Evolutionary conservation across 306 rosid species (phyloP).

Genomic region (Citrullus mucosospermus): DNA sequence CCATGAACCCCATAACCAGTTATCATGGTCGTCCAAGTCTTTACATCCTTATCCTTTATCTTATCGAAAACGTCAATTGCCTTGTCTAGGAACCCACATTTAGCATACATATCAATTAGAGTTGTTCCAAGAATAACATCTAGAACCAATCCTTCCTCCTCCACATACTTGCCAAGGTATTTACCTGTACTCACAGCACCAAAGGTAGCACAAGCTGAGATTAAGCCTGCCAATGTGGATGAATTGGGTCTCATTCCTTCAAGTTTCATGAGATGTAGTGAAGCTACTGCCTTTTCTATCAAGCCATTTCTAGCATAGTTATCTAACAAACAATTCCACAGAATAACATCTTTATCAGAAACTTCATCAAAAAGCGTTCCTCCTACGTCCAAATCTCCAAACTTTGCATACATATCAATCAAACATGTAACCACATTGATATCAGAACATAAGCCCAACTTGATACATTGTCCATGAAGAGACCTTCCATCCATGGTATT

Average conservation of each 20-base stretch:
- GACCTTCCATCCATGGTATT: conserved; percentile 20
- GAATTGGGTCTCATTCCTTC: conserved; percentile 35
- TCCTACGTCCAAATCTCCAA: conserved; percentile 22
- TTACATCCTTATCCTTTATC: conserved; percentile 49
- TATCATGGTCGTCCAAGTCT: conserved; percentile 68
- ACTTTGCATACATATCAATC: conserved; percentile 45
- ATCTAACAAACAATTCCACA: conserved; percentile 60
- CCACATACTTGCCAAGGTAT: conserved; percentile 23
- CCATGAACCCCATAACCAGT: conserved; percentile 57
- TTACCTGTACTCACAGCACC: conserved; percentile 28
- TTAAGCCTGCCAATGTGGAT: conserved; percentile 48
- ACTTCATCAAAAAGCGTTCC: conserved; percentile 29
- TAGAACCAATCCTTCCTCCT: conserved; percentile 34
- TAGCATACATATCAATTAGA: conserved; percentile 52
- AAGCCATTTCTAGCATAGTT: conserved; percentile 38
- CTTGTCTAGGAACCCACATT: conserved; percentile 53
- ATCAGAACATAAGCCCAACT: conserved; percentile 24
- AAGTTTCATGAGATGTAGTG: conserved; percentile 34
- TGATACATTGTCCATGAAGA: conserved; percentile 43
- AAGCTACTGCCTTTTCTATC: conserved; percentile 35
- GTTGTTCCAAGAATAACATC: conserved; percentile 61
- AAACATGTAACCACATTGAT: conserved; percentile 40
- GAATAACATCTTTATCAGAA: conserved; percentile 38
- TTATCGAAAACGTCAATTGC: conserved; percentile 40
- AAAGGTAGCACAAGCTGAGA: conserved; percentile 48